A percentile compares a stretch with the other conserved stretches of the same genome.
Conservation (phyloP, 495 filamentous ascomycete species). For the Hypomontagnella submonticulosa region DNA sequence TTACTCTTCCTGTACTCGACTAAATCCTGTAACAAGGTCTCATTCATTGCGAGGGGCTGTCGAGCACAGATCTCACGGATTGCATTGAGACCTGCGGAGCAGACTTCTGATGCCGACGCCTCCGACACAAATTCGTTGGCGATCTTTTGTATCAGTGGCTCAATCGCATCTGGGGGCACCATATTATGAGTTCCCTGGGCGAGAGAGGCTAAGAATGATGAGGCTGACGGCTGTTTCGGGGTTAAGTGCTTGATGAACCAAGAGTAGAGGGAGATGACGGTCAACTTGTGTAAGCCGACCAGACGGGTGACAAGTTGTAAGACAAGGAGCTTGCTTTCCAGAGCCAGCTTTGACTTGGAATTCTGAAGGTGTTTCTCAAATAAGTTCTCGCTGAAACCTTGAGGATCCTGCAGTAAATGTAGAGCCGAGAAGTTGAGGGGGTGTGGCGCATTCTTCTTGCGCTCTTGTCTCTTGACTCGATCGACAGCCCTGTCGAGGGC, state of each 20-base stretch:
- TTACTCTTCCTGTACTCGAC: conserved; percentile 97
- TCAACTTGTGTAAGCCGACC: conserved; percentile 90
- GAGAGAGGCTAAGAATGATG: conserved; percentile 90
- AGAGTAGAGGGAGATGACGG: conserved; percentile 69
- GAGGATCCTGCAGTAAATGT: conserved; percentile 93
- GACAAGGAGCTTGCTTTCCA: conserved; percentile 91
- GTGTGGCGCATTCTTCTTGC: conserved; percentile 86
- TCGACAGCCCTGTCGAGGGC: conserved; percentile 80
- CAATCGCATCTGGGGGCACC: conserved; percentile 92
- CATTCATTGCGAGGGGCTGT: conserved; percentile 94
- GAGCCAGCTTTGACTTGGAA: conserved; percentile 81
- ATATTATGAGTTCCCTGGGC: conserved; percentile 92
- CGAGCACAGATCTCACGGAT: conserved; percentile 93
- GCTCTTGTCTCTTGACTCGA: conserved; percentile 80
- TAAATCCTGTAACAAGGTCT: conserved; percentile 94
- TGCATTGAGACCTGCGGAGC: conserved; percentile 90
- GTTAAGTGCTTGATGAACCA: conserved; percentile 85
- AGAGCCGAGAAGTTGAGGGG: conserved; percentile 95
- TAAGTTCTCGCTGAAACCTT: conserved; percentile 90
- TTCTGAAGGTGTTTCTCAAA: conserved; percentile 93
- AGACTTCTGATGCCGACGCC: conserved; percentile 88
- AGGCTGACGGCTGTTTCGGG: conserved; percentile 91
- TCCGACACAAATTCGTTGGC: conserved; percentile 98
- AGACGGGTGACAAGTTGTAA: conserved; percentile 90
- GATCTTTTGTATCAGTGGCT: conserved; percentile 93